Percentiles rank a stretch among this genome's conserved stretches.
Conservation (phyloP, 225 moss, liverwort and hornwort genomes). For the Polytrichum commune region DNA sequence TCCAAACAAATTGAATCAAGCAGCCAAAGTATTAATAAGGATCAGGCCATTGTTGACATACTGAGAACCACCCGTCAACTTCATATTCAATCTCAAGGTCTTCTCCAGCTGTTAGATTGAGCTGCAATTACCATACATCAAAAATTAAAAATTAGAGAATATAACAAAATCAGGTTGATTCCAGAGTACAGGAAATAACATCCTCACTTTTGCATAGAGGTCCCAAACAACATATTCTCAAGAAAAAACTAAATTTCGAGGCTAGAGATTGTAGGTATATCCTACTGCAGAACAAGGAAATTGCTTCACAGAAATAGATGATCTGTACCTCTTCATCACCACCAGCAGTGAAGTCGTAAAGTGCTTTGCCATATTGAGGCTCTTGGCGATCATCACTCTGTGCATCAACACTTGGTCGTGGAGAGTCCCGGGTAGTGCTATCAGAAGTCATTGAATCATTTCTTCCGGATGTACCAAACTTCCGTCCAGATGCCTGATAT, state of each 20-base stretch:
- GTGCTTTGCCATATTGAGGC: conserved; percentile 79
- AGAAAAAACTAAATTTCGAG: too few species aligned
- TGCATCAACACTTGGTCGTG: conserved; percentile 47
- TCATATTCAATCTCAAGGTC: conserved; percentile 98
- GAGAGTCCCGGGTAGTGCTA: conserved; percentile 60
- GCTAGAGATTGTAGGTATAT: conserved; percentile 4
- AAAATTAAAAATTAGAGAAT: conserved; percentile 9
- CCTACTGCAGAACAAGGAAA: conserved; percentile 13
- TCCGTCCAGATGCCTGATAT: conserved; percentile 54
- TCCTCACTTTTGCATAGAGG: too few species aligned
- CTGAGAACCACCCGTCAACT: conserved; percentile 98
- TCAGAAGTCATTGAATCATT: conserved; percentile 63
- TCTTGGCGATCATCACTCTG: conserved; percentile 78
- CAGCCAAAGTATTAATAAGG: not conserved
- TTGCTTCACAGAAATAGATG: not conserved
- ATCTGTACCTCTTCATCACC: conserved; percentile 89
- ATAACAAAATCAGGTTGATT: conserved; percentile 11
- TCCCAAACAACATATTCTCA: not conserved
- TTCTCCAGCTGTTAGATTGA: conserved; percentile 82
- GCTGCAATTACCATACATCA: conserved; percentile 34
- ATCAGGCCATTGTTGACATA: conserved; percentile 33
- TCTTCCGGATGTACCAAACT: conserved; percentile 45
- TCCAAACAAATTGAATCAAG: too few species aligned
- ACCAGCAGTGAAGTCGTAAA: conserved; percentile 92
- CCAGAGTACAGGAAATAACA: too few species aligned